Evolutionary conservation across 169 alveolate species (phyloP).

Genomic region (Eimeria sp.): DNA sequence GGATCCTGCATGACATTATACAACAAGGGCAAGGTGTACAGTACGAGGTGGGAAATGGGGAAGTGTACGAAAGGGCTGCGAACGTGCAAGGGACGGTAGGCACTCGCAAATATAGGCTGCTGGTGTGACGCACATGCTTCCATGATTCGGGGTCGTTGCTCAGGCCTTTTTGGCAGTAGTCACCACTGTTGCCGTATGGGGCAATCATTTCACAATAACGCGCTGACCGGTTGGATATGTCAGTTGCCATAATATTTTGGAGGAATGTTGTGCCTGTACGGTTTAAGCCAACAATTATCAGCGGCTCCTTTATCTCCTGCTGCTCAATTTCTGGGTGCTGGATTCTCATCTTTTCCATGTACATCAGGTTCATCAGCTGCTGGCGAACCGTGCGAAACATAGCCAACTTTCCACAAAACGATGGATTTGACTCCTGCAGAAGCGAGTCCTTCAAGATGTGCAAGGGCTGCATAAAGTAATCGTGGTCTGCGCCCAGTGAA

Average conservation of each 20-base stretch:
- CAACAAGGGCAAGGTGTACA: background rate
- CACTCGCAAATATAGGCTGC: background rate
- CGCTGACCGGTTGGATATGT: conserved; percentile 76
- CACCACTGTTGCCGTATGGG: conserved; percentile 82
- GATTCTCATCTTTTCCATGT: conserved; percentile 66
- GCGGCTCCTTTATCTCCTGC: conserved; percentile 65
- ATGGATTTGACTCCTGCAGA: conserved; percentile 75
- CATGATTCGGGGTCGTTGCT: conserved; percentile 83
- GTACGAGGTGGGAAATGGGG: background rate
- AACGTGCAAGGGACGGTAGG: background rate
- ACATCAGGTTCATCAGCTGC: conserved; percentile 81
- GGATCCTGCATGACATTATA: conserved; percentile 71
- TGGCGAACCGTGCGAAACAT: conserved; percentile 82
- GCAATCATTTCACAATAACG: conserved; percentile 84
- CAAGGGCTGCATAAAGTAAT: conserved; percentile 79
- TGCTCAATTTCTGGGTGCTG: conserved; percentile 80
- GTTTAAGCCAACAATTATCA: conserved; percentile 83
- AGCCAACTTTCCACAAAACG: conserved; percentile 82
- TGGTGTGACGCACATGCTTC: conserved; percentile 72
- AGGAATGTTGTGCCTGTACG: conserved; percentile 85
- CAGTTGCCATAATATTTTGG: conserved; percentile 82
- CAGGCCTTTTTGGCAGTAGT: conserved; percentile 79
- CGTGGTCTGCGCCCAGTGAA: conserved; percentile 73
- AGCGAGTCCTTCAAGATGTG: conserved; percentile 77
- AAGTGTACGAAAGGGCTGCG: background rate